phyloP scores from a whole-genome alignment of 2,329 filamentous ascomycete genomes.

The Fusarium brevicatenulatum region DNA sequence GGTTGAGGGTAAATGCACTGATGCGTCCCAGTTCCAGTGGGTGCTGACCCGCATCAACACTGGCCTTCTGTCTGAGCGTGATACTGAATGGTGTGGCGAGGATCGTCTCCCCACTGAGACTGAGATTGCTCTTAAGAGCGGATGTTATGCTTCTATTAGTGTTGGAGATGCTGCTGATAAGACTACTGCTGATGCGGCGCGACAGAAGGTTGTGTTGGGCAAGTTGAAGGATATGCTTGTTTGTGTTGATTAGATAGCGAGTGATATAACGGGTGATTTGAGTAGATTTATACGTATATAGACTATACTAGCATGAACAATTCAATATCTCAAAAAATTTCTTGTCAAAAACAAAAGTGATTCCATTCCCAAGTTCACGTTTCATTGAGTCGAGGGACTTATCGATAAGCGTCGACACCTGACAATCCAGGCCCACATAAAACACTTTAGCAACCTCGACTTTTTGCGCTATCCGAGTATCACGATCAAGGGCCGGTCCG shows the following conservation, averaged over 20 bases:
- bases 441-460: slow-evolving; percentile 32
- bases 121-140: slow-evolving; percentile 59
- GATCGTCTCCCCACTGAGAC: slow-evolving; percentile 68
- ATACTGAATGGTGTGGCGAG: slow-evolving; percentile 67
- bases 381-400: slow-evolving; percentile 1
- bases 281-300: background rate
- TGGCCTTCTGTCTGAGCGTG: slow-evolving; percentile 61
- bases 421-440: slow-evolving; percentile 35
- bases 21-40: slow-evolving; percentile 67
- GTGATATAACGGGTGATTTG: fast-evolving
- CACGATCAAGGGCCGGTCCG: slow-evolving; percentile 28
- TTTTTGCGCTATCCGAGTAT: slow-evolving; percentile 40
- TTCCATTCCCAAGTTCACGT: background rate
- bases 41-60: slow-evolving; percentile 71
- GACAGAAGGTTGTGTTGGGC: slow-evolving; percentile 46
- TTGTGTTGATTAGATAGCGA: slow-evolving; percentile 31
- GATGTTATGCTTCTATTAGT: slow-evolving; percentile 72
- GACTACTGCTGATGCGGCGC: slow-evolving; percentile 56
- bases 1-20: slow-evolving; percentile 61
- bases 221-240: slow-evolving; percentile 48
- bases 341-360: background rate
- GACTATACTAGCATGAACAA: background rate
- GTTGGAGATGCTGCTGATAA: slow-evolving; percentile 70
- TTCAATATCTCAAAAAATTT: no score
- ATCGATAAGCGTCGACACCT: slow-evolving; percentile 43